Evolutionary conservation across 2,329 filamentous ascomycete genomes (phyloP), one percentile per base, ranked within the genome.

Genomic region (Aspergillus sp.): DNA sequence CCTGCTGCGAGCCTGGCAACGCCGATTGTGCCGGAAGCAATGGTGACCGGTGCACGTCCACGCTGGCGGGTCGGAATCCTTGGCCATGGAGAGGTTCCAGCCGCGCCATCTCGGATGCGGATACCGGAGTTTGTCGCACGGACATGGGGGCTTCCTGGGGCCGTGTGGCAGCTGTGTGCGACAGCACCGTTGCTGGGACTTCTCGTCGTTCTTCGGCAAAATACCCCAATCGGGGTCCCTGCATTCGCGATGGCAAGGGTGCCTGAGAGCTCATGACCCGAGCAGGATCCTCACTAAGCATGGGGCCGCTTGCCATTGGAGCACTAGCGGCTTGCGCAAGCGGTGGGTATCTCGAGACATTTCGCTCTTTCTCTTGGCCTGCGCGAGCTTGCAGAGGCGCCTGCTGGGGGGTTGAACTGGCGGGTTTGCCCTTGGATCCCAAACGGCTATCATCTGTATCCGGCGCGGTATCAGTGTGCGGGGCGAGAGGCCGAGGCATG

Each of bases 181-280:
- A 55, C 32, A 74, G 49, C 21, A 68, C 58, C 21, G 65, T 56
- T 3, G 64, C 57, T 4, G 69, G 60, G 47, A 70, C 65, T 17
- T 78, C 76, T 36, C 74, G 68, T 25, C 74, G 68, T 7, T 79
- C 77, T 12, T 81, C 79, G 30, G 74, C 74, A 59, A 81, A 81
- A 51, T 78, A 79, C 41, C 79, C 79, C 56, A 76, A 59, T 28
- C 74, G 77, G 8, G 79, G 79, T n/a, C 79, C 79, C 61, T 72
- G 72, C 41, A 72, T 65, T 28, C 73, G 72, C 62, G 73, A 72
- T 13, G 70, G 63, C 43, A 71, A 65, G 21, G 69, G 68, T 13
- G 71, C 60, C 43, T 77, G 70, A 4, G 68, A 63, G 28, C 74
- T 74, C 55, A 73, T 72, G 39, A 68, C 63, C 39, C 73, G 72